Base-by-base conservation (phyloP, 495 filamentous ascomycete genomes). In the Lepraria neglecta region DNA sequence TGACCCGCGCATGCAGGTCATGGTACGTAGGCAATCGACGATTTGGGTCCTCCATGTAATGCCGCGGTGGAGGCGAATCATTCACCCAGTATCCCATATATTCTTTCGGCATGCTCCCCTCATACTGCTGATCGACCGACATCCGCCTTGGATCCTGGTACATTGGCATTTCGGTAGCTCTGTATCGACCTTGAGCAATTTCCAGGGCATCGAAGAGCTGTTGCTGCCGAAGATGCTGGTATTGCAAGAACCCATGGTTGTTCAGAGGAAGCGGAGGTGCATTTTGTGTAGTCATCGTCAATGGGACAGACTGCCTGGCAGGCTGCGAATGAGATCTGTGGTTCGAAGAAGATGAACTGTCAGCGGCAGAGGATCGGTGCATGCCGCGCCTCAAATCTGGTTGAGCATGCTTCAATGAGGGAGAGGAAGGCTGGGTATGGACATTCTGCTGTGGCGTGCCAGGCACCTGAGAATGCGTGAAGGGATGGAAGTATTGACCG, bases 261-360 rank as follows among this genome's bases (percentile, higher is more conserved):
- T 59, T 71, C 59, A 71, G 27, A 10, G 71, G 65, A 44, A 73
- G 46, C 24, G 75, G 71, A 43, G 80, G 58, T 7, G 54, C 54
- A 44, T 62, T 67, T 7, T 56, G 67, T 10, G 43, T 27, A 19
- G 45, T 27, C 4, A 62, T 9, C 30, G 44, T 59, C 31, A 63
- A 76, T 58, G 80, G 76, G 28, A 81, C 65, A 10, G 51, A 54
- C 4, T 79, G 72, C 21, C 85, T 77, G 5, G 84, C 81, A 61
- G 85, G 85, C 60, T 88, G 85, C 30, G 85, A 88, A 45, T 88
- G 85, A 27, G 85, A 84, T 44, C 85, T 73, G 7, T 82, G 70
- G 6, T 80, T 83, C 40, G 71, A 75, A 30, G 75, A 76, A 1
- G 81, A 73, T 17, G 77, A 78, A 2, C 75, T 78, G 55, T 82